phyloP scores from a whole-genome alignment of 129 eudicot genomes.

The Scalesia atractyloides region DNA sequence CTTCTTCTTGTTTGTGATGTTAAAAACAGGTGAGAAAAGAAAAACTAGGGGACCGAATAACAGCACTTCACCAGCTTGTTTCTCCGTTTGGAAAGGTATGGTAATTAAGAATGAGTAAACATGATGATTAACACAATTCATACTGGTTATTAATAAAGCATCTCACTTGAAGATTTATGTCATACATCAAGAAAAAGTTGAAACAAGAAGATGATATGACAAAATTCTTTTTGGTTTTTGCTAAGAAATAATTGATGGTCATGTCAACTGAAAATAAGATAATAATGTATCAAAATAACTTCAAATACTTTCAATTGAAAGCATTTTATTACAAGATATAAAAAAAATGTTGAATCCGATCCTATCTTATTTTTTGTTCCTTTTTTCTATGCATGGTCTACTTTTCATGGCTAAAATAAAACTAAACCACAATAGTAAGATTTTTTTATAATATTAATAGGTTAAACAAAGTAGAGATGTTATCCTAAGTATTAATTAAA shows the following conservation, averaged over 20 bases:
- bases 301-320: constrained; percentile 12
- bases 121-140: background rate
- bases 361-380: background rate
- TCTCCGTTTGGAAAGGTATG: constrained; percentile 98
- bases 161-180: background rate
- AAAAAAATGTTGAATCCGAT: background rate
- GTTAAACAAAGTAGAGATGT: no score
- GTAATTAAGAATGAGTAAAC: constrained; percentile 7
- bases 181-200: constrained; percentile 13
- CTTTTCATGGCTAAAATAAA: background rate
- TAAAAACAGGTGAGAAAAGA: constrained; percentile 89
- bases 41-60: constrained; percentile 86
- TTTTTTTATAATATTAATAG: no score
- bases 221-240: constrained; percentile 22
- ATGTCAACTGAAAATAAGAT: constrained; percentile 25
- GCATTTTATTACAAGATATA: constrained; percentile 3
- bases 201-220: constrained; percentile 32
- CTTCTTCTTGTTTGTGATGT: constrained; percentile 37
- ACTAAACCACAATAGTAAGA: background rate
- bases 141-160: background rate
- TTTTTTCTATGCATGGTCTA: background rate
- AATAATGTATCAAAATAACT: constrained; percentile 2
- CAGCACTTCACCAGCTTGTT: constrained; percentile 95
- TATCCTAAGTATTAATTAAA: background rate
- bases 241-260: constrained; percentile 24